Evolutionary conservation across 2,329 filamentous ascomycete species (phyloP).

Genomic region (Leptodontidium sp.): DNA sequence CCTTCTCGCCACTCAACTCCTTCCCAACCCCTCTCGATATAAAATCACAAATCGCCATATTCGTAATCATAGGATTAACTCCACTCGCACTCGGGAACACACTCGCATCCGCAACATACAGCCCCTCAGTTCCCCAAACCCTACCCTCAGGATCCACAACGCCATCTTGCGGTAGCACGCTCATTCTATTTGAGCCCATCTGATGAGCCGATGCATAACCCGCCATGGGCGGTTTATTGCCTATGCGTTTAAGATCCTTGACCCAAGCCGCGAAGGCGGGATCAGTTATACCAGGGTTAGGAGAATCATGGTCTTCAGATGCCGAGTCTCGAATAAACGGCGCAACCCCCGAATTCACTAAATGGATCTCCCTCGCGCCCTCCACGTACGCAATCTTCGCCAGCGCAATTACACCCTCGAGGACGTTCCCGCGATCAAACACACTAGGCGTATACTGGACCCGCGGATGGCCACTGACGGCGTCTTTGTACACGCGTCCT

Average conservation of each 20-base stretch:
- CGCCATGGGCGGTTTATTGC: constrained; percentile 59
- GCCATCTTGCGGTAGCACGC: constrained; percentile 54
- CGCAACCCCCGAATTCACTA: constrained; percentile 66
- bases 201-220: constrained; percentile 78
- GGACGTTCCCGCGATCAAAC: constrained; percentile 75
- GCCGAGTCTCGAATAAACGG: constrained; percentile 59
- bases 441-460: constrained; percentile 75
- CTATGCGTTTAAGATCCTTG: constrained; percentile 54
- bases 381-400: constrained; percentile 81
- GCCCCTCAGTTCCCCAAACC: constrained; percentile 70
- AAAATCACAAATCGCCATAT: constrained; percentile 74
- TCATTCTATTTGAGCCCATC: constrained; percentile 83
- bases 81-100: constrained; percentile 80
- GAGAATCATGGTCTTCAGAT: constrained; percentile 12
- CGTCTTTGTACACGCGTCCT: constrained; percentile 78
- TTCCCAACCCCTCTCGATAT: constrained; percentile 65
- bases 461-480: constrained; percentile 67
- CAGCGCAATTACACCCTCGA: constrained; percentile 75
- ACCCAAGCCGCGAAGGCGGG: constrained; percentile 70
- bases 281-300: constrained; percentile 59
- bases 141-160: constrained; percentile 65
- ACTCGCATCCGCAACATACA: constrained; percentile 79
- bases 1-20: constrained; percentile 50
- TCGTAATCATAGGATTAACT: constrained; percentile 84
- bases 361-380: constrained; percentile 82